Evolutionary conservation across 495 filamentous ascomycete species (phyloP).

Genomic region (Neurospora tetraspora): DNA sequence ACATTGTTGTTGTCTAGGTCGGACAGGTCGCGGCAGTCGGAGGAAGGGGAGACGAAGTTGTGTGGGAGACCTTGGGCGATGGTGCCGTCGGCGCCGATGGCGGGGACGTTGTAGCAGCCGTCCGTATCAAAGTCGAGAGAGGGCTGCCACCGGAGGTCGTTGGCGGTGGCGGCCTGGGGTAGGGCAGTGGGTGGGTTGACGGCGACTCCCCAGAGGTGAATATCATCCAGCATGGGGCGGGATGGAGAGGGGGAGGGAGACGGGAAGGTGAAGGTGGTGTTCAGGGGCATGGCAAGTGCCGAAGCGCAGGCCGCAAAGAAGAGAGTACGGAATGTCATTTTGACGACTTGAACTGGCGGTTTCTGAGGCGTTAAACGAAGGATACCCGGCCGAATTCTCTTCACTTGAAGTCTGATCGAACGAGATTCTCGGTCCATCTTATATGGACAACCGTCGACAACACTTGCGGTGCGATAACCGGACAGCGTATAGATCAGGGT

Average conservation of each 20-base stretch:
- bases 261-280: neutral
- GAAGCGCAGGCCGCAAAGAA: neutral
- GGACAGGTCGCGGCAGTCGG: constrained; percentile 28
- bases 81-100: constrained; percentile 26
- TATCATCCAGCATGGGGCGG: neutral
- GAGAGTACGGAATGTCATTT: neutral
- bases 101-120: constrained; percentile 38
- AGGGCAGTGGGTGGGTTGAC: constrained; percentile 22
- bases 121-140: constrained; percentile 38
- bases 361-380: neutral
- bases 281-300: neutral
- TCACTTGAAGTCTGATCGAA: too few species aligned
- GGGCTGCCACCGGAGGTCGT: constrained; percentile 35
- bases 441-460: neutral
- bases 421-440: neutral
- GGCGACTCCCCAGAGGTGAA: constrained; percentile 1
- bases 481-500: neutral
- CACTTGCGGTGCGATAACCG: neutral
- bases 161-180: constrained; percentile 28
- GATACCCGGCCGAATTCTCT: neutral
- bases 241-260: neutral
- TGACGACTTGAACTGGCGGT: neutral
- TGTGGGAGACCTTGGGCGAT: constrained; percentile 29
- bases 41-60: constrained; percentile 19
- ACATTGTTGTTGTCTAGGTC: constrained; percentile 37